These are phyloP conservation scores for Tuber magnatum DNA, from an alignment of 495 filamentous ascomycete species.

Conservation along the genomic window DNA sequence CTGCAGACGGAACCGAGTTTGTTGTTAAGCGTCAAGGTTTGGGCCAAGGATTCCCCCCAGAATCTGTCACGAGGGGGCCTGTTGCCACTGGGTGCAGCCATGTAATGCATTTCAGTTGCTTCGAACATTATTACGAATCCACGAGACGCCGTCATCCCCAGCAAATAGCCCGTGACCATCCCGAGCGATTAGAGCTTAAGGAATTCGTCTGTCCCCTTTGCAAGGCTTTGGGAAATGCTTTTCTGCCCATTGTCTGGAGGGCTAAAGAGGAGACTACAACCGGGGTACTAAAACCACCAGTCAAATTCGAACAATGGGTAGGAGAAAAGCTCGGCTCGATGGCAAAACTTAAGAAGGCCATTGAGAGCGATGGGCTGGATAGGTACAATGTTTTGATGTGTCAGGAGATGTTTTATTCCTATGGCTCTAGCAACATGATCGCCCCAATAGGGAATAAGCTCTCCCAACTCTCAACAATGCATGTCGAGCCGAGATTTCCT, in stretches of 20 bases:
- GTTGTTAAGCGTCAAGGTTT: conserved; percentile 70
- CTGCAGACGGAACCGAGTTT: conserved; percentile 61
- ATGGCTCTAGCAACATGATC: conserved; percentile 56
- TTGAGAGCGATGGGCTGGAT: conserved; percentile 43
- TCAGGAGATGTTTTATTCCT: conserved; percentile 57
- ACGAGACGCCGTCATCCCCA: conserved; percentile 74
- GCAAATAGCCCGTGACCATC: conserved; percentile 88
- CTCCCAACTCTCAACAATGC: conserved; percentile 43
- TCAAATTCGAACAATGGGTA: conserved; percentile 61
- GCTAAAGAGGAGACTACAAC: conserved; percentile 76
- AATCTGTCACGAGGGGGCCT: conserved; percentile 61
- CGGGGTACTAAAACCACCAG: conserved; percentile 52
- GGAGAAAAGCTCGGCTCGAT: conserved; percentile 44
- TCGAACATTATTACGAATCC: conserved; percentile 78
- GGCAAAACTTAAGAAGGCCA: conserved; percentile 44
- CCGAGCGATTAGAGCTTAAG: conserved; percentile 63
- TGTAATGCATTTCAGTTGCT: conserved; percentile 97
- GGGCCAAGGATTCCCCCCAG: conserved; percentile 76
- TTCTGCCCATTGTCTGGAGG: conserved; percentile 93
- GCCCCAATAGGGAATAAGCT: conserved; percentile 55
- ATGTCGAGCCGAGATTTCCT: conserved; percentile 15
- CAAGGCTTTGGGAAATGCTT: conserved; percentile 92
- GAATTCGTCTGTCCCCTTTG: conserved; percentile 98
- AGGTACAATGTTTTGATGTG: conserved; percentile 42
- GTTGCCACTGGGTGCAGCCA: conserved; percentile 90